Base-by-base conservation (phyloP, 192 early-diverging fungal genomes). In the Coemansia sp. region DNA sequence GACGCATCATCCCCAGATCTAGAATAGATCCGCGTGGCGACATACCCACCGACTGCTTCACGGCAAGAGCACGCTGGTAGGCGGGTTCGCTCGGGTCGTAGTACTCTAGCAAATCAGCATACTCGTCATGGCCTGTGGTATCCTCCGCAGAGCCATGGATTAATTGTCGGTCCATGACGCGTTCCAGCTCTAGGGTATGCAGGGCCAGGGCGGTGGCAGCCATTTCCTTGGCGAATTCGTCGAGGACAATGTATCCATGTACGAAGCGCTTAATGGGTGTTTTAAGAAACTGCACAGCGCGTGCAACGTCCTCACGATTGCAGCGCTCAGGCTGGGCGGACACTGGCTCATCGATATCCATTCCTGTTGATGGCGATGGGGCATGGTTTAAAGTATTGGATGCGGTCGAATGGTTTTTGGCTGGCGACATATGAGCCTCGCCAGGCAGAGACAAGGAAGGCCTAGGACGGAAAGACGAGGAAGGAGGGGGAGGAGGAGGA, bases 191-290 rank as follows among this genome's bases (percentile, higher is more conserved):
- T 27, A 70, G 18, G 9, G 55, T 63, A 25, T 85, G 82, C 15
- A 76, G 47, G 8, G 81, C 83, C 26, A 85, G 54, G 1, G 80
- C 78, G 0, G 72, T 70, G 0, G 82, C 82, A 1, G 82, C 81
- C 49, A 85, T 62, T 53, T 85, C 83, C 54, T 85, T 85, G 43
- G 78, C 82, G 51, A 85, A 85, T 32, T 83, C 82, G 54, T 85
- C 78, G 1, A 85, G 51, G 3, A 85, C 78, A 42, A 85, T 83
- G 42, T 75, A 83, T 2, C 77, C 74, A 32, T 83, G 67, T 5
- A 85, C 80, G 56, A 85, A 85, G 4, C 77, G 70, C 51, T 73
- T 79, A 46, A 73, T 58, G 0, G 69, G 60, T 3, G 77, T 79
- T 4, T 58, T 60, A 13, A 78, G 53, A 21, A 67, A 65, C 8